Conservation (phyloP, 1,284 basidiomycete species). For the Inonotus hispidus region DNA sequence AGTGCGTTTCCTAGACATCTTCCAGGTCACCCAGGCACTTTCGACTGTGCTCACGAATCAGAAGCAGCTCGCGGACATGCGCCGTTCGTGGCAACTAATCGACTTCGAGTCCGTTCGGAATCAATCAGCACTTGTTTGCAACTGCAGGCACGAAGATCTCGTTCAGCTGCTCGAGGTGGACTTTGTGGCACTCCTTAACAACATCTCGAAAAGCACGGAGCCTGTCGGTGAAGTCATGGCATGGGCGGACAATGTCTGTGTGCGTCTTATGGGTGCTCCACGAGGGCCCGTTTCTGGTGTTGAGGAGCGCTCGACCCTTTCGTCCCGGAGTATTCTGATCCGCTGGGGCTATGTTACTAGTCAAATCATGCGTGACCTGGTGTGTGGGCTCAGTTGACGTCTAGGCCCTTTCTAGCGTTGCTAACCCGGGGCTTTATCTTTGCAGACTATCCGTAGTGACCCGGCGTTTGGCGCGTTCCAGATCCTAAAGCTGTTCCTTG, state of each 20-base stretch:
- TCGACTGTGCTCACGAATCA: slow-evolving; percentile 80
- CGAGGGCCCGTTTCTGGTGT: slow-evolving; percentile 34
- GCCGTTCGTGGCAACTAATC: slow-evolving; percentile 77
- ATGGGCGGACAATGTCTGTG: slow-evolving; percentile 85
- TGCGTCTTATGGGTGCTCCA: slow-evolving; percentile 64
- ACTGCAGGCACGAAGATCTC: slow-evolving; percentile 84
- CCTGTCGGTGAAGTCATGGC: slow-evolving; percentile 84
- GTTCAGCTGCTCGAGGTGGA: slow-evolving; percentile 80
- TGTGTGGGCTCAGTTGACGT: slow-evolving; percentile 34
- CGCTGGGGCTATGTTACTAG: slow-evolving; percentile 89
- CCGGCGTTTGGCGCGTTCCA: slow-evolving; percentile 87
- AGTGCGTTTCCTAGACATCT: slow-evolving; percentile 87
- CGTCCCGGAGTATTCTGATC: slow-evolving; percentile 78
- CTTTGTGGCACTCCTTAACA: slow-evolving; percentile 72
- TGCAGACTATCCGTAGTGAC: slow-evolving; percentile 80
- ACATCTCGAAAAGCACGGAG: slow-evolving; percentile 63
- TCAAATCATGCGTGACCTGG: slow-evolving; percentile 83
- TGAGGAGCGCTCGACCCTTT: slow-evolving; percentile 77
- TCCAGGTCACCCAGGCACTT: slow-evolving; percentile 82
- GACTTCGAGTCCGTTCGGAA: slow-evolving; percentile 88
- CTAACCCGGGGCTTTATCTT: slow-evolving; percentile 19
- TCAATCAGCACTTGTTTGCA: slow-evolving; percentile 85
- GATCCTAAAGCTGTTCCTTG: slow-evolving; percentile 83
- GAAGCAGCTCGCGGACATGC: slow-evolving; percentile 81
- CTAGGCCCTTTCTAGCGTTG: slow-evolving; percentile 6